Percentiles rank a stretch among this genome's conserved stretches.
Conservation (phyloP, 768 basidiomycete species). For the Atractiella rhizophila region DNA sequence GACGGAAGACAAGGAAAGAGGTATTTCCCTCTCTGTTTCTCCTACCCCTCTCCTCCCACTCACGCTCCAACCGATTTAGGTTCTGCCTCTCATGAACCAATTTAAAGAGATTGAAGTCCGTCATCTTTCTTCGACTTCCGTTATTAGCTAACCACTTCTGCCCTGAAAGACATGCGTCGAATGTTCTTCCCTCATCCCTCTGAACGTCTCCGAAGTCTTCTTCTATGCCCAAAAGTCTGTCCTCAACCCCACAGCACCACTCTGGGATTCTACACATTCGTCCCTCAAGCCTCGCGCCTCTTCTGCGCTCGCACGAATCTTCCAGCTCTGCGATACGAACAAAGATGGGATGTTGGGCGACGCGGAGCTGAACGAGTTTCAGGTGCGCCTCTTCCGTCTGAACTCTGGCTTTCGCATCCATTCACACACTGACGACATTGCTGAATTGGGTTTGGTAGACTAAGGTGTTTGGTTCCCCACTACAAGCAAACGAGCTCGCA, state of each 20-base stretch:
- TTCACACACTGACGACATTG: not conserved
- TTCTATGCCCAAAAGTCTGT: slow-evolving; percentile 98
- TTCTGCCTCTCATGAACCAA: too few species aligned
- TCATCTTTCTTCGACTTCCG: not conserved
- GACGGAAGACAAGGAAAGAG: slow-evolving; percentile 40
- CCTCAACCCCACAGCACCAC: slow-evolving; percentile 77
- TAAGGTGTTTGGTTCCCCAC: slow-evolving; percentile 80
- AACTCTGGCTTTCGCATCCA: not conserved
- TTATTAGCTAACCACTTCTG: not conserved
- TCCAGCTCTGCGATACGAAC: slow-evolving; percentile 81
- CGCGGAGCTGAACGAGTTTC: slow-evolving; percentile 83
- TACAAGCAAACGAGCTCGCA: slow-evolving; percentile 78
- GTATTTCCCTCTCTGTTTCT: slow-evolving; percentile 5
- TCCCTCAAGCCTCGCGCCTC: slow-evolving; percentile 77
- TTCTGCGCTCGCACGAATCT: slow-evolving; percentile 69
- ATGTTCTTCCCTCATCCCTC: slow-evolving; percentile 18
- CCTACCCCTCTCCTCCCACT: not conserved
- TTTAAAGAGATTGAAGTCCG: too few species aligned
- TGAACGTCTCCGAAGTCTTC: slow-evolving; percentile 67
- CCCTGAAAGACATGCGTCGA: slow-evolving; percentile 67
- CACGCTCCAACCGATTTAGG: not conserved
- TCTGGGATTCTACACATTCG: slow-evolving; percentile 94
- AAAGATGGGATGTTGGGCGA: slow-evolving; percentile 81
- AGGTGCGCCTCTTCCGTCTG: slow-evolving; percentile 29
- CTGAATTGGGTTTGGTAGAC: too few species aligned